Conservation (phyloP, 495 filamentous ascomycete genomes). For the Lasiosphaeria hispida region DNA sequence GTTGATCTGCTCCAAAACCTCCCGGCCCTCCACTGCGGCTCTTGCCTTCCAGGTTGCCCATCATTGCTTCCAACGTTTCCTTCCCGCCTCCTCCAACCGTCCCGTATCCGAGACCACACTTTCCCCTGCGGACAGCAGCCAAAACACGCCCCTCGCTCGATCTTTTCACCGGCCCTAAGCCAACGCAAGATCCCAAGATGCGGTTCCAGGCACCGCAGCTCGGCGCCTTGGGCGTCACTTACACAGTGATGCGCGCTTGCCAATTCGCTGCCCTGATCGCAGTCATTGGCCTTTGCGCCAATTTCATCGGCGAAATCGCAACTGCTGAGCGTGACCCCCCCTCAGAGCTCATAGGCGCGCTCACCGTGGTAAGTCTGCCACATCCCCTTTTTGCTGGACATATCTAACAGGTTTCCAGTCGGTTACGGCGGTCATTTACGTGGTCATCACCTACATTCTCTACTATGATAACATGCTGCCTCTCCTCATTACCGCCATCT, state of each 20-base stretch:
- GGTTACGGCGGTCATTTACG: constrained; percentile 75
- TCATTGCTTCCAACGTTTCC: constrained; percentile 23
- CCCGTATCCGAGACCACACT: constrained; percentile 28
- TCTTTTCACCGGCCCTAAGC: constrained; percentile 35
- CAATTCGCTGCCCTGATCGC: constrained; percentile 71
- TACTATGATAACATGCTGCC: constrained; percentile 78
- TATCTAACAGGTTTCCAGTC: constrained; percentile 47
- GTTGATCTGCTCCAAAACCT: constrained; percentile 26
- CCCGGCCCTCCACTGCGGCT: not conserved
- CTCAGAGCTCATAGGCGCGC: constrained; percentile 69
- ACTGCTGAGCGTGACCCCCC: constrained; percentile 60
- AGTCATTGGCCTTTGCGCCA: constrained; percentile 76
- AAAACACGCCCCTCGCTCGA: constrained; percentile 30
- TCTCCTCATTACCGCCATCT: constrained; percentile 62
- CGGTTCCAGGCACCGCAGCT: constrained; percentile 61
- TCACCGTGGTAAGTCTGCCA: constrained; percentile 68
- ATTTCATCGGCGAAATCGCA: constrained; percentile 81
- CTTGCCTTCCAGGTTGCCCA: constrained; percentile 21
- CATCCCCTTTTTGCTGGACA: not conserved
- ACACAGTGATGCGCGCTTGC: constrained; percentile 68
- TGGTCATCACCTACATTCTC: constrained; percentile 72
- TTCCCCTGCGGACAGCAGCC: constrained; percentile 28
- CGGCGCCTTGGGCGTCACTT: constrained; percentile 76
- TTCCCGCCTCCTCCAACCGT: constrained; percentile 29
- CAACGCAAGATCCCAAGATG: constrained; percentile 36